These are phyloP conservation scores for Leishmania tarentolae DNA, from an alignment of 208 protist species.

Conservation along the genomic window DNA sequence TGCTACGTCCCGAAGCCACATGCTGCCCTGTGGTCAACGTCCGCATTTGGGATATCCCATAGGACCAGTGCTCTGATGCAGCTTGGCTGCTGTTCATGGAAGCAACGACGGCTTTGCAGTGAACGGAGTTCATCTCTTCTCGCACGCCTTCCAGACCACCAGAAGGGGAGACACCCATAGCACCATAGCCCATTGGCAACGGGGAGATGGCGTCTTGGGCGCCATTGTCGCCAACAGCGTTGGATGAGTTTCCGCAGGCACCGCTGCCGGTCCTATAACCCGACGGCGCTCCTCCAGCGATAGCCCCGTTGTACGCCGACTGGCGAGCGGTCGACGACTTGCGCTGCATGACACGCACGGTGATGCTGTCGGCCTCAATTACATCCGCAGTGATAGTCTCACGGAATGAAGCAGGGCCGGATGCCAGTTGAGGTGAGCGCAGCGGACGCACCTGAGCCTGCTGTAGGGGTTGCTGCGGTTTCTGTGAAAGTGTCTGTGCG, in stretches of 20 bases:
- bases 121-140: neutral
- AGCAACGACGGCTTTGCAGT: neutral
- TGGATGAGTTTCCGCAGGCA: neutral
- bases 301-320: neutral
- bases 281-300: neutral
- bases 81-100: neutral
- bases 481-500: neutral
- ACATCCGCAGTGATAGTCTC: conserved; percentile 15
- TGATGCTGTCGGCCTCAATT: conserved; percentile 19
- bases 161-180: conserved; percentile 17
- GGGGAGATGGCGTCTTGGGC: neutral
- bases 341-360: conserved; percentile 26
- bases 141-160: conserved; percentile 11
- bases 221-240: neutral
- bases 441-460: neutral
- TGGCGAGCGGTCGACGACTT: conserved; percentile 14
- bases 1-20: neutral
- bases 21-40: neutral
- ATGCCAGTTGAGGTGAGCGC: conserved; percentile 12
- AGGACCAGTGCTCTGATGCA: neutral
- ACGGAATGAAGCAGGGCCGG: conserved; percentile 13
- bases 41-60: conserved; percentile 4
- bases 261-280: neutral
- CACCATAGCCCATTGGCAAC: conserved; percentile 15
- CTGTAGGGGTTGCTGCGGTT: neutral